These are phyloP conservation scores for Sesbania bispinosa DNA, from an alignment of 306 rosid genomes.

Conservation along the genomic window DNA sequence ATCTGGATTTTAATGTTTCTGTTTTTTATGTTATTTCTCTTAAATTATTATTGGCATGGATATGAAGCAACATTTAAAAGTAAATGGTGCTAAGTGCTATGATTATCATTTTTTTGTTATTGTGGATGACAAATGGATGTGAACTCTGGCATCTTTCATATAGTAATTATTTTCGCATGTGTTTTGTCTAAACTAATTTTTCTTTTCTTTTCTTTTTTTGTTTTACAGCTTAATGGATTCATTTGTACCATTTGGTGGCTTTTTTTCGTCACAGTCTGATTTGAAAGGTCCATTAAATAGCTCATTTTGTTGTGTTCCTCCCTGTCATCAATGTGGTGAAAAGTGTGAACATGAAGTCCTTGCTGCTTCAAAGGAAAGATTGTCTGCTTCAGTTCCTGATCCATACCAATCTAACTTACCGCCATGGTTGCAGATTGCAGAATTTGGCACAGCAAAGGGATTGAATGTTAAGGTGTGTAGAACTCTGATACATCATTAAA, in stretches of 20 bases:
- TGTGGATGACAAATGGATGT: conserved; percentile 11
- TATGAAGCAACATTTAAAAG: background rate
- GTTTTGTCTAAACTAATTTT: conserved; percentile 16
- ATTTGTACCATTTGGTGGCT: conserved; percentile 93
- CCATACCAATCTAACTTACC: conserved; percentile 58
- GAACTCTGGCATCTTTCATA: conserved; percentile 2
- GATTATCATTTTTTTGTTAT: background rate
- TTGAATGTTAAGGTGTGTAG: conserved; percentile 68
- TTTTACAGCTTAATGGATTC: conserved; percentile 89
- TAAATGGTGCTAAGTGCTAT: too few species aligned
- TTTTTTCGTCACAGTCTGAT: conserved; percentile 86
- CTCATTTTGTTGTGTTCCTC: conserved; percentile 45
- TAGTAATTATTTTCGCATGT: conserved; percentile 2
- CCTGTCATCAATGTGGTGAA: conserved; percentile 43
- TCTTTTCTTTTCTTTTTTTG: too few species aligned
- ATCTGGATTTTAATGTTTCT: background rate
- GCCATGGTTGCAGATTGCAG: conserved; percentile 68
- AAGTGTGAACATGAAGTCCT: conserved; percentile 53
- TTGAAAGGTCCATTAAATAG: conserved; percentile 44
- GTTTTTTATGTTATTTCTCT: background rate
- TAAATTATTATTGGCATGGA: background rate
- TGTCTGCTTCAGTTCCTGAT: conserved; percentile 44
- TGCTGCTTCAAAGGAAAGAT: conserved; percentile 43
- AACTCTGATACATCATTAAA: conserved; percentile 15
- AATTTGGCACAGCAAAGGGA: conserved; percentile 38